Evolutionary conservation across 768 basidiomycete genomes (phyloP).

Genomic region (Chlorophyllum brunneum): DNA sequence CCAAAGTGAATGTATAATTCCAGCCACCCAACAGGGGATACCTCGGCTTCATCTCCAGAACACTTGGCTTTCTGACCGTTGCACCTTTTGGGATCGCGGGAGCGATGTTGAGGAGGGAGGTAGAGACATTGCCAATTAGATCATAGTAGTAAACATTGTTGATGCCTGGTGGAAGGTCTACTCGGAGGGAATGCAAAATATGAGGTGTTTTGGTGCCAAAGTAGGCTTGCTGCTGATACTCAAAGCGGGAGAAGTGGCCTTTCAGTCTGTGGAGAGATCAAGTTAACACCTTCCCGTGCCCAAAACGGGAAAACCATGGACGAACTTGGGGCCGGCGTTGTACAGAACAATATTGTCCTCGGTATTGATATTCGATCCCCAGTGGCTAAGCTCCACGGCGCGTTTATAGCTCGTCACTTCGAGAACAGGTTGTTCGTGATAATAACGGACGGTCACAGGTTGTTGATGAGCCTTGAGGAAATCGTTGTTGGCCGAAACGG

Average conservation of each 20-base stretch:
- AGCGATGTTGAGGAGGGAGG: constrained; percentile 74
- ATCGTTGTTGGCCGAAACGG: constrained; percentile 49
- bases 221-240: constrained; percentile 75
- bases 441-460: constrained; percentile 71
- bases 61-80: constrained; percentile 50
- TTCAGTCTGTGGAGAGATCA: constrained; percentile 60
- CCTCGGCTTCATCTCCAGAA: constrained; percentile 82
- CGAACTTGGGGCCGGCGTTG: constrained; percentile 89
- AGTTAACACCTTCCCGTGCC: constrained; percentile 6
- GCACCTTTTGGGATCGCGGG: constrained; percentile 60
- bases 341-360: constrained; percentile 83
- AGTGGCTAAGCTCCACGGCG: constrained; percentile 89
- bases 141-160: constrained; percentile 88
- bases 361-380: constrained; percentile 93
- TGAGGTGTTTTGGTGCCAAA: constrained; percentile 66
- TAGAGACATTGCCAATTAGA: constrained; percentile 93
- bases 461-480: constrained; percentile 65
- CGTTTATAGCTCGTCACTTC: constrained; percentile 72
- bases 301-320: constrained; percentile 16
- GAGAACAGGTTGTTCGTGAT: constrained; percentile 76
- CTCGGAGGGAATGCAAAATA: constrained; percentile 64
- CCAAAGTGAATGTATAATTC: constrained; percentile 95
- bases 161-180: constrained; percentile 82
- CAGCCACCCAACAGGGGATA: constrained; percentile 95
- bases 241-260: constrained; percentile 92